Base-by-base conservation (phyloP, 2,329 filamentous ascomycete genomes). In the Pseudogymnoascus sp. region DNA sequence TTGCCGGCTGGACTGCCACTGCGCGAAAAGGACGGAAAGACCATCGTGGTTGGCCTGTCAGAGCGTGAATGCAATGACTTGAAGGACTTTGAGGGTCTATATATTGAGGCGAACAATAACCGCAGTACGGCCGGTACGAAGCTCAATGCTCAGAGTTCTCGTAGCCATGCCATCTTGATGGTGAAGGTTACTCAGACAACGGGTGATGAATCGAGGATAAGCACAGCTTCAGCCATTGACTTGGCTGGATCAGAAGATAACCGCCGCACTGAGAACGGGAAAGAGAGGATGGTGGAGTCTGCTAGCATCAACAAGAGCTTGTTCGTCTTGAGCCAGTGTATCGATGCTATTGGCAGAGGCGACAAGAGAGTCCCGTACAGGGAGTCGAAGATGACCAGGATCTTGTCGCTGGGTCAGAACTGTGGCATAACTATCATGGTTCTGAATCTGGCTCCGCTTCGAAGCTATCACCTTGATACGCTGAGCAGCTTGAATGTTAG, bases 221-320 rank as follows among this genome's bases (percentile, higher is more conserved):
- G 91, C 76, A 94, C 88, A 2, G 91, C 90, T 12, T 96, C 90
- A 1, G 92, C 91, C 69, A 97, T 97, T 73, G 93, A 97, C 75
- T 80, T 97, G 68, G 93, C 93, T 61, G 93, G 93, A 39, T 97
- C 92, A 1, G 94, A 97, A 75, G 93, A 97, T 74, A 97, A 97
- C 72, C 83, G 93, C 57, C 82, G 93, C 58, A 97, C 93, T 0
- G 93, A 96, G 59, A 97, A 97, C 73, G 91, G 87, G 68, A 94
- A 92, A 72, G 91, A 96, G 73, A 83, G 93, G 25, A 79, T 97
- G 71, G 84, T 96, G n/a, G 93, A 97, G 74, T 96, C 91, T 38
- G 91, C 93, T 0, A 93, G 90, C 70, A 97, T 97, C 78, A 97
- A 97, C 81, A 97, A 97, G 77, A 95, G 90, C 65, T 80, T 97